Percentiles rank a stretch among this genome's conserved stretches.
These are phyloP conservation scores for Cyphellophora europaea DNA, from an alignment of 2,329 filamentous ascomycete species.

Conservation along the genomic window DNA sequence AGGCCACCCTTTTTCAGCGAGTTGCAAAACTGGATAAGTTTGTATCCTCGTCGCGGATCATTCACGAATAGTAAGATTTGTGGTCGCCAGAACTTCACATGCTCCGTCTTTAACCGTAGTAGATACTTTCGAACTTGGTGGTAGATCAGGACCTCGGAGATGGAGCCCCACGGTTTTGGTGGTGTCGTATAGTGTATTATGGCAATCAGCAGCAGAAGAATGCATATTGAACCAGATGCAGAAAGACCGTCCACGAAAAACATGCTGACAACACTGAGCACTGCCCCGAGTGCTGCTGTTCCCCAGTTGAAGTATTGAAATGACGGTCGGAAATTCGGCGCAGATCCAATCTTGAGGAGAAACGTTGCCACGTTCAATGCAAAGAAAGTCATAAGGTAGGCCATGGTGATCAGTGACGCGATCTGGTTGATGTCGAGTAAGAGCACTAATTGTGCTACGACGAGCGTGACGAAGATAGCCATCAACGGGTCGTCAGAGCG, in stretches of 20 bases:
- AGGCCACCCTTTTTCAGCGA: constrained; percentile 79
- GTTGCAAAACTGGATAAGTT: constrained; percentile 84
- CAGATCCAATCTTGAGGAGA: constrained; percentile 74
- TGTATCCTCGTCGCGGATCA: constrained; percentile 69
- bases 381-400: constrained; percentile 85
- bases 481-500: constrained; percentile 65
- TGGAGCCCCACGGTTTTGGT: constrained; percentile 73
- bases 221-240: constrained; percentile 62
- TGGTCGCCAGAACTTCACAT: constrained; percentile 89
- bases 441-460: constrained; percentile 68
- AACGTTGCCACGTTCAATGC: constrained; percentile 85
- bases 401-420: constrained; percentile 83
- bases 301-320: constrained; percentile 87
- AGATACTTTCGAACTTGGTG: constrained; percentile 82
- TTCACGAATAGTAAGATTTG: constrained; percentile 80
- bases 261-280: constrained; percentile 74
- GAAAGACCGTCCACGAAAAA: constrained; percentile 82
- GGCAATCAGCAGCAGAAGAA: constrained; percentile 68
- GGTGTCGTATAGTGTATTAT: constrained; percentile 79
- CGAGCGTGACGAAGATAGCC: constrained; percentile 67
- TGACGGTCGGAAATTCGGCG: constrained; percentile 78
- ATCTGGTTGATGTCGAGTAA: constrained; percentile 81
- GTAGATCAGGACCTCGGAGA: constrained; percentile 82
- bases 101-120: constrained; percentile 71
- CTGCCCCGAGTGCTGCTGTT: constrained; percentile 63